Conservation (phyloP, 345 rosid species). For the Sapria himalayana region DNA sequence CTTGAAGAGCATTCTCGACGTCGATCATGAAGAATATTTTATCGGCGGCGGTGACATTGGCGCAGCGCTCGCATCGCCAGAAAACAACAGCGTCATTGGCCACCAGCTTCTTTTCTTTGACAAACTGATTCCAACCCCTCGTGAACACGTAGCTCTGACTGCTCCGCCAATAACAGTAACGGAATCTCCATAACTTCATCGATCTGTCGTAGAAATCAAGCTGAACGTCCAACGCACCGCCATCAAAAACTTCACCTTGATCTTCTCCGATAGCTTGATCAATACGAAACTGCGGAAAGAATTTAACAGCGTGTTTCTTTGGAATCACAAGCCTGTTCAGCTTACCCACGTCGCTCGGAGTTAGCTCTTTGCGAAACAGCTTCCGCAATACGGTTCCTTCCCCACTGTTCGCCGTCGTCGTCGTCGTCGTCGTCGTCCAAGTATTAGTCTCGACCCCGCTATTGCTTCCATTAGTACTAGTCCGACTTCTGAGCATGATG, state of each 20-base stretch:
- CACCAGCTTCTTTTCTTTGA: constrained; percentile 40
- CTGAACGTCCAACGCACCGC: constrained; percentile 16
- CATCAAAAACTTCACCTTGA: neutral
- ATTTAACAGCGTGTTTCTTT: constrained; percentile 39
- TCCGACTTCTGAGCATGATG: constrained; percentile 9
- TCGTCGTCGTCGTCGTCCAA: no score
- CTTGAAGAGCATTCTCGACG: constrained; percentile 4
- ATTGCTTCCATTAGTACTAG: constrained; percentile 8
- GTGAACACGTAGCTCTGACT: constrained; percentile 84
- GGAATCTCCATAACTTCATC: constrained; percentile 58
- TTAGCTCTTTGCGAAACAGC: constrained; percentile 53
- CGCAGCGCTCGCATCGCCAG: constrained; percentile 16
- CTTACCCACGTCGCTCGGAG: constrained; percentile 79
- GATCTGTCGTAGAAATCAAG: constrained; percentile 34
- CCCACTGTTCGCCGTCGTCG: constrained; percentile 7
- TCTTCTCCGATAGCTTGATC: constrained; percentile 9
- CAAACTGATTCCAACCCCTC: constrained; percentile 65
- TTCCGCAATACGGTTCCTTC: constrained; percentile 14
- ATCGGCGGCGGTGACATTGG: neutral
- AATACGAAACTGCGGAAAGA: constrained; percentile 23
- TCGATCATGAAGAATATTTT: constrained; percentile 24
- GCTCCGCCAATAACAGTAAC: constrained; percentile 81
- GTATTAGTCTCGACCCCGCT: constrained; percentile 4
- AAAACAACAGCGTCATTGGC: constrained; percentile 32
- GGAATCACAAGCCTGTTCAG: constrained; percentile 81